A percentile compares a stretch with the other conserved stretches of the same genome.
These are phyloP conservation scores for Carex myosuroides DNA, from an alignment of 176 grass and related monocot genomes.

Conservation along the genomic window DNA sequence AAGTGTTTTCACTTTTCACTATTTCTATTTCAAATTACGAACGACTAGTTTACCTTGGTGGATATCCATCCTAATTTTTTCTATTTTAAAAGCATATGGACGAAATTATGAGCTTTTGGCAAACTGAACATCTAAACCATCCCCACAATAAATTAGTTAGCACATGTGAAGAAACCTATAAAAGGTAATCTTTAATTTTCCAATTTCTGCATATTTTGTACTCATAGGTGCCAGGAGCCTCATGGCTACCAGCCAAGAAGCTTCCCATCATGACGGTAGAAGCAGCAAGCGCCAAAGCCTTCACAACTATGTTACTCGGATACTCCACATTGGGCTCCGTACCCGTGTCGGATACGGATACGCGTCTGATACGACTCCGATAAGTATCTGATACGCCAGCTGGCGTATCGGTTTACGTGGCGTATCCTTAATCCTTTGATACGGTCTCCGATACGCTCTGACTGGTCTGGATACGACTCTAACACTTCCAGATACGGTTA, in stretches of 20 bases:
- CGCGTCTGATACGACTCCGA: too few species aligned
- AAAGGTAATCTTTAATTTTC: not conserved
- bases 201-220: constrained; percentile 40
- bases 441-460: too few species aligned
- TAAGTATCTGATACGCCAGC: too few species aligned
- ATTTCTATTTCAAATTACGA: not conserved
- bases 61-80: not conserved
- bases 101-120: not conserved
- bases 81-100: not conserved
- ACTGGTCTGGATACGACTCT: too few species aligned
- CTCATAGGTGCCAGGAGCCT: constrained; percentile 77
- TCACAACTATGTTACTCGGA: constrained; percentile 30
- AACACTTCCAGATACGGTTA: too few species aligned
- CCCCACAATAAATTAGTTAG: not conserved
- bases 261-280: constrained; percentile 97
- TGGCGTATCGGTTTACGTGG: too few species aligned
- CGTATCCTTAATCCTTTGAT: too few species aligned
- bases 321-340: too few species aligned
- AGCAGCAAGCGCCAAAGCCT: constrained; percentile 70
- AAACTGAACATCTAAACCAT: not conserved
- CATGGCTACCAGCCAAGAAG: constrained; percentile 87
- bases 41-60: not conserved
- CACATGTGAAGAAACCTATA: not conserved
- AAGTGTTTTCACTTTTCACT: not conserved
- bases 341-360: too few species aligned